Evolutionary conservation across 257 asterid genomes (phyloP), one percentile per base, ranked within the genome.

Genomic region (Knoxia roxburghii): DNA sequence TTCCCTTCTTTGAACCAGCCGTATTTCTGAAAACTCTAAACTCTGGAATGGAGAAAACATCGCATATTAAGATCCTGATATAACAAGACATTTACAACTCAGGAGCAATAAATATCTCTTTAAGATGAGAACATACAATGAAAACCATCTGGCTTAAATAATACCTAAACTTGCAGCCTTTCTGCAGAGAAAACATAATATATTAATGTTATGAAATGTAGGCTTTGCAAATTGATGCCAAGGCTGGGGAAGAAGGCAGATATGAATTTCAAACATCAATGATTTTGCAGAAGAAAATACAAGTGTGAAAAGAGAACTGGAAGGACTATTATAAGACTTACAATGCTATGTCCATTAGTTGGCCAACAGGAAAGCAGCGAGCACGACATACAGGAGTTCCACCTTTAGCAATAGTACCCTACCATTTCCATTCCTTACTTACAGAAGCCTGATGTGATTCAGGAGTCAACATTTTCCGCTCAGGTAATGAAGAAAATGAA

Each of bases 321-420:
- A 50, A 39, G 11, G 15, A 17, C 6, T 7, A 61, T 50, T 37
- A 17, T 35, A 67, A 50, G 61, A 86, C 98, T 87, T 89, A 92
- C 98, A 92, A 76, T 68, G 68, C 67, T 83, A 89, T 78, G 57
- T 87, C 98, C 51, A 91, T 81, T 63, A 83, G 83, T 83, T 86
- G 87, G 68, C 97, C 98, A 77, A 92, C 98, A 37, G 96, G 98
- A 73, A 92, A 92, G 85, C 98, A 89, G 66, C 98, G 96, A 73
- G 95, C 97, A 72, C 84, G 88, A 72, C 98, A 92, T 61, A 92
- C 85, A 30, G 89, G 70, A 67, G 84, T 86, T 67, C 97, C 97
- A 64, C 95, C 97, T 82, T 92, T 92, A 56, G 89, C 90, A 71
- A 92, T 86, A 76, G 86, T 77, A 55, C 98, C 98, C 81, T 92